Base-by-base conservation (phyloP, 495 filamentous ascomycete genomes). In the Tuber borchii region DNA sequence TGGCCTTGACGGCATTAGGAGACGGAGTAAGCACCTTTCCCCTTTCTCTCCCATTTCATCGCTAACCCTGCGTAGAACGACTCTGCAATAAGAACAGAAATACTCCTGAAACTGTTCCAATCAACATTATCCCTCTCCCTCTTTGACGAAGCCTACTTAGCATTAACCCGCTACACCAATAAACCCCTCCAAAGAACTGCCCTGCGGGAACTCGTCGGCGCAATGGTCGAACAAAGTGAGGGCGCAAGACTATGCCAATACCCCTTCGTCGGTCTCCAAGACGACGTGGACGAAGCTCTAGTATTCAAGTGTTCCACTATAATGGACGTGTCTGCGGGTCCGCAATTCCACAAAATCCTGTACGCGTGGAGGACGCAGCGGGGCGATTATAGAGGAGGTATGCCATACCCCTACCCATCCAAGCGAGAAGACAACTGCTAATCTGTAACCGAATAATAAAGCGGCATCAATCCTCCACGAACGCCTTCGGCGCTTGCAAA, bases 341-440 rank as follows among this genome's bases (percentile, higher is more conserved):
- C 88, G 1, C 90, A 89, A 10, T 94, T 92, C 84, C 91, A 91
- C 81, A 91, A 93, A 79, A 90, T 97, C 68, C 89, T 98, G 42
- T 95, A 97, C 79, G 90, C 94, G 34, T 98, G 93, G 88, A 90
- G 96, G 72, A 90, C 97, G 74, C 88, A 89, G 77, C 91, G 90
- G 71, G 88, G 89, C 73, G 93, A 99, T 83, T 95, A 92, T 85
- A 92, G 94, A 51, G 95, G 95, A 71, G 75, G 75, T 76, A 74
- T 16, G 75, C 16, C 73, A 34, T 31, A 1, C 14, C 56, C 56
- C 10, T 31, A 72, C 40, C 7, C 12, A 72, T 20, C 61, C 31
- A 1, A 20, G 51, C 31, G 10, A 56, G 72, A 20, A 17, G 46
- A 39, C 51, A 34, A 17, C 2, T 65, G 3, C 56, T 65, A 16